Percentiles rank a stretch among this genome's conserved stretches.
phyloP scores from a whole-genome alignment of 306 rosid genomes.

The Vigna nakashimae region DNA sequence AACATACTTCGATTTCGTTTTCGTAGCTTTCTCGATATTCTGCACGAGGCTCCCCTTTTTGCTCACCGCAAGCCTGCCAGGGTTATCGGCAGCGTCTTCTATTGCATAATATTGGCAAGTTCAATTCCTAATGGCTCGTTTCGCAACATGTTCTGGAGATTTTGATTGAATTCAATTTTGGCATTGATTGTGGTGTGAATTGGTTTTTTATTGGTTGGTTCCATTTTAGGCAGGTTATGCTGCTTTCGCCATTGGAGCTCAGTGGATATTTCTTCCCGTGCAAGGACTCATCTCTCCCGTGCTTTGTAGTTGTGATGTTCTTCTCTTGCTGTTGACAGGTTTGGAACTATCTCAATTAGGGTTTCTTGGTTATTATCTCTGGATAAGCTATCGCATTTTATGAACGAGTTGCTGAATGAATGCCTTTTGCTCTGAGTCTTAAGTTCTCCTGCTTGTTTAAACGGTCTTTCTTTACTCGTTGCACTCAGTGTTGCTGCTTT shows the following conservation, averaged over 20 bases:
- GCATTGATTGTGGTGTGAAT: constrained; percentile 9
- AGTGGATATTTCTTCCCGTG: constrained; percentile 74
- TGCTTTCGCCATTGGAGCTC: constrained; percentile 70
- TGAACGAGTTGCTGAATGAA: background rate
- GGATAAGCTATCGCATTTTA: background rate
- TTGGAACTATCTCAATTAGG: constrained; percentile 31
- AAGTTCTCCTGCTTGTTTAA: background rate
- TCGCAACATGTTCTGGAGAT: background rate
- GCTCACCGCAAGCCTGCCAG: constrained; percentile 90
- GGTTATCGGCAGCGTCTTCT: constrained; percentile 80
- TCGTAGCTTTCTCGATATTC: constrained; percentile 84
- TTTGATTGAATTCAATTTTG: constrained; percentile 29
- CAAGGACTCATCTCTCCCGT: constrained; percentile 55
- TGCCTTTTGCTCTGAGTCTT: background rate
- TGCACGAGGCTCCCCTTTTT: constrained; percentile 92
- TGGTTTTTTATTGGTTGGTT: constrained; percentile 41
- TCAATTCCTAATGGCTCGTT: constrained; percentile 26
- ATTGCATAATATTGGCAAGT: constrained; percentile 79
- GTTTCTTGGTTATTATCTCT: constrained; percentile 19
- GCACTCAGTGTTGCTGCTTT: background rate
- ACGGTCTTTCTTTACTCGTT: background rate
- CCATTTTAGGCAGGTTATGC: constrained; percentile 78
- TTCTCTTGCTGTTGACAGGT: constrained; percentile 88
- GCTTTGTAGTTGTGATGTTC: constrained; percentile 88
- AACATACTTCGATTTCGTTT: constrained; percentile 8